phyloP scores from a whole-genome alignment of 2,329 filamentous ascomycete genomes.

The Colletotrichum paranaense region DNA sequence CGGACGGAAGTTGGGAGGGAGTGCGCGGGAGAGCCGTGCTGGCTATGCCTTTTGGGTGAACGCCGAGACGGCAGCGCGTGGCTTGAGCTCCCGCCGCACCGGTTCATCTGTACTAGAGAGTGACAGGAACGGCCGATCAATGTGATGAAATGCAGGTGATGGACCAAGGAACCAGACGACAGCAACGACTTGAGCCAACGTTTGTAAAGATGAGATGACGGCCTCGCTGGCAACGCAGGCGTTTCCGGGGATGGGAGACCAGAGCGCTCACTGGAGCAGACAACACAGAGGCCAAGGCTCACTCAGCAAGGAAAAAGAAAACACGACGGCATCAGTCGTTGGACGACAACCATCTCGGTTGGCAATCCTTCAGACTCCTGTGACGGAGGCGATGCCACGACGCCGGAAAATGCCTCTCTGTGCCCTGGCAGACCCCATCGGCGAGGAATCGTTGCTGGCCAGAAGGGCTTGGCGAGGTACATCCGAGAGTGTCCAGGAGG shows the following conservation, averaged over 20 bases:
- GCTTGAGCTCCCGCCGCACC: slow-evolving; percentile 24
- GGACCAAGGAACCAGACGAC: slow-evolving; percentile 18
- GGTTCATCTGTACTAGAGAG: slow-evolving; percentile 25
- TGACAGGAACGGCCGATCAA: slow-evolving; percentile 20
- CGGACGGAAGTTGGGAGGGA: slow-evolving; percentile 30
- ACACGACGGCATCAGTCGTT: slow-evolving; percentile 3
- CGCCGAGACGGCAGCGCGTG: slow-evolving; percentile 17
- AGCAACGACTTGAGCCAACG: not conserved
- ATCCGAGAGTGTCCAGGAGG: not conserved
- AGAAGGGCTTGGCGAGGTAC: slow-evolving; percentile 26
- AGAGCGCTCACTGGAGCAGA: not conserved
- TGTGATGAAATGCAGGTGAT: slow-evolving; percentile 15
- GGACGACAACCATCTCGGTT: slow-evolving; percentile 24
- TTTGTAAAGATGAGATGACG: slow-evolving; percentile 5
- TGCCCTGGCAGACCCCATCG: slow-evolving; percentile 21
- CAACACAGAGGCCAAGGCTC: not conserved
- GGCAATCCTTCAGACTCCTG: not conserved
- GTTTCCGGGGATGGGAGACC: not conserved
- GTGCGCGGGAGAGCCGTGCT: slow-evolving; percentile 28
- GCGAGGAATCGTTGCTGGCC: slow-evolving; percentile 3
- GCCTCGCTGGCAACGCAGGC: not conserved
- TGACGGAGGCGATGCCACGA: slow-evolving; percentile 24
- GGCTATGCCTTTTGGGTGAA: slow-evolving; percentile 22
- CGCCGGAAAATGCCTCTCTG: slow-evolving; percentile 25
- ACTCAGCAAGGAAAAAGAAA: slow-evolving; percentile 5